A percentile compares a stretch with the other conserved stretches of the same genome.
phyloP scores from a whole-genome alignment of 2,329 filamentous ascomycete species.

The Ophiocordyceps robertsii region DNA sequence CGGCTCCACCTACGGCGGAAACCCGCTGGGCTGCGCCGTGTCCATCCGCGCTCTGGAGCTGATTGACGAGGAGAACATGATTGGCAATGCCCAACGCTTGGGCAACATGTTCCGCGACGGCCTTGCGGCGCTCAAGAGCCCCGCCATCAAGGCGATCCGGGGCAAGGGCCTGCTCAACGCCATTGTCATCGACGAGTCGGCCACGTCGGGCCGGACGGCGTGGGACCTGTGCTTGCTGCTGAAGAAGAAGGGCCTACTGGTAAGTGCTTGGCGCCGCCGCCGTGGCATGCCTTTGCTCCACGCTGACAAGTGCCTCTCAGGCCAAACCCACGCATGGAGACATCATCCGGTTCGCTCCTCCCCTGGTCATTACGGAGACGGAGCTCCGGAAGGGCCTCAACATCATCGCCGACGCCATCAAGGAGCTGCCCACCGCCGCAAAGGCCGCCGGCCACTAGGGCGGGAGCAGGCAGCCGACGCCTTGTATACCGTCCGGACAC shows the following conservation, averaged over 20 bases:
- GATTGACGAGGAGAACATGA: slow-evolving; percentile 81
- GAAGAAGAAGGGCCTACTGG: slow-evolving; percentile 88
- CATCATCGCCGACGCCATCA: slow-evolving; percentile 71
- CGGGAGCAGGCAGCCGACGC: background rate
- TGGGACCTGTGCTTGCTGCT: slow-evolving; percentile 95
- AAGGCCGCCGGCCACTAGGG: slow-evolving; percentile 23
- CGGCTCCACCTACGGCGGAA: slow-evolving; percentile 96
- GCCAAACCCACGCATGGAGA: slow-evolving; percentile 98
- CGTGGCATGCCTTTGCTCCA: background rate
- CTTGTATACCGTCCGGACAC: background rate
- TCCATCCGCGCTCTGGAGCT: slow-evolving; percentile 92
- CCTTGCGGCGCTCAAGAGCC: slow-evolving; percentile 59
- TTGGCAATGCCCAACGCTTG: slow-evolving; percentile 66
- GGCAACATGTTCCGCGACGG: slow-evolving; percentile 76
- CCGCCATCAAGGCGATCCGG: slow-evolving; percentile 69
- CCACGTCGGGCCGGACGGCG: slow-evolving; percentile 72
- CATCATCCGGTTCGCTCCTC: slow-evolving; percentile 95
- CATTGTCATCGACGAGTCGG: slow-evolving; percentile 84
- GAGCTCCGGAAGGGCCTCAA: slow-evolving; percentile 65
- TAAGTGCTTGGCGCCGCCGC: slow-evolving; percentile 42
- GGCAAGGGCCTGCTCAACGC: slow-evolving; percentile 94
- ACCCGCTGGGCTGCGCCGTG: slow-evolving; percentile 88
- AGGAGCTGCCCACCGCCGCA: slow-evolving; percentile 57
- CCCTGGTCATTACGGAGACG: slow-evolving; percentile 82
- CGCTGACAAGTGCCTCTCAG: slow-evolving; percentile 27